Evolutionary conservation across 1,284 basidiomycete species (phyloP).

Genomic region (Wolfiporia cocos): DNA sequence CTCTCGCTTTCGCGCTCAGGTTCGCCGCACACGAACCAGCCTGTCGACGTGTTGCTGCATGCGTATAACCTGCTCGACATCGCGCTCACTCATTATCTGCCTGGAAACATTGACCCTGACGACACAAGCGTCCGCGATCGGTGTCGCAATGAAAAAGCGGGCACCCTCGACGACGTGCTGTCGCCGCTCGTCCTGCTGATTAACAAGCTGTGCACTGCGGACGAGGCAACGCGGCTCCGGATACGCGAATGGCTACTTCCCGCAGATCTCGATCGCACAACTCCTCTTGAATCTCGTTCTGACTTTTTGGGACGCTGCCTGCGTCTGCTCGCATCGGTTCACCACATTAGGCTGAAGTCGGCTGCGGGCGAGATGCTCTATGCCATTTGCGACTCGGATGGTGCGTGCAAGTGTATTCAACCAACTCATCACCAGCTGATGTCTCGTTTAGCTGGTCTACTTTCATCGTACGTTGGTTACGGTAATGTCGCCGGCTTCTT

Average conservation of each 20-base stretch:
- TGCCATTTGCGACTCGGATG: slow-evolving; percentile 73
- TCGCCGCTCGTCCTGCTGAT: slow-evolving; percentile 73
- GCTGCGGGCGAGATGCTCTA: slow-evolving; percentile 84
- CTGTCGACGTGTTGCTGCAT: slow-evolving; percentile 51
- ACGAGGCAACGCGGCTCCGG: slow-evolving; percentile 47
- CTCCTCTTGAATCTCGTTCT: slow-evolving; percentile 62
- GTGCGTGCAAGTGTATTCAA: slow-evolving; percentile 37
- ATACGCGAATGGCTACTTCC: slow-evolving; percentile 69
- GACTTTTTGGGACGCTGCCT: slow-evolving; percentile 76
- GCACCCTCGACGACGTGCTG: slow-evolving; percentile 68
- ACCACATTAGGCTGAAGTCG: slow-evolving; percentile 66
- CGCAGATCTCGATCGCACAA: slow-evolving; percentile 70
- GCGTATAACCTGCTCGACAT: slow-evolving; percentile 62
- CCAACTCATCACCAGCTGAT: slow-evolving; percentile 2
- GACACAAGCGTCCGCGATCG: slow-evolving; percentile 48
- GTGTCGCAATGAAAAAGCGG: slow-evolving; percentile 41
- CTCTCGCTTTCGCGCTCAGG: slow-evolving; percentile 35
- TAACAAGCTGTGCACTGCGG: slow-evolving; percentile 59
- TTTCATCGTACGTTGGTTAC: slow-evolving; percentile 79
- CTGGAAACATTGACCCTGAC: slow-evolving; percentile 57
- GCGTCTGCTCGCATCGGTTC: slow-evolving; percentile 70
- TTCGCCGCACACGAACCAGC: slow-evolving; percentile 21
- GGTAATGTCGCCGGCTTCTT: slow-evolving; percentile 91
- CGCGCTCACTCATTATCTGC: slow-evolving; percentile 59
- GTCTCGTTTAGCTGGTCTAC: slow-evolving; percentile 43